Evolutionary conservation across 768 basidiomycete species (phyloP).

Genomic region (Mycena latifolia): DNA sequence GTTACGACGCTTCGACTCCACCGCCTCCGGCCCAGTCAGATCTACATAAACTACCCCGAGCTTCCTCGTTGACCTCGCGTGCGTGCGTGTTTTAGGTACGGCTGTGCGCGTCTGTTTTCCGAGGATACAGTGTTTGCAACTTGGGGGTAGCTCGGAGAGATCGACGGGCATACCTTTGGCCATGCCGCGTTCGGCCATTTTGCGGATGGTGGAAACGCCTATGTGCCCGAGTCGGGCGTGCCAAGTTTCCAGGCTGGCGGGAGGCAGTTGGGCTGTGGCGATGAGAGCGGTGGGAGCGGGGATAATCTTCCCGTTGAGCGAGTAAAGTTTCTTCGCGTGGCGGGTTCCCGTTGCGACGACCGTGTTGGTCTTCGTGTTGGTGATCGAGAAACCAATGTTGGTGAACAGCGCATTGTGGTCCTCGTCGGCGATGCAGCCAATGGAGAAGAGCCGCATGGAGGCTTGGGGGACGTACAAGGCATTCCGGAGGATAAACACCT

Average conservation of each 20-base stretch:
- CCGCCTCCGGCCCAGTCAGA: constrained; percentile 29
- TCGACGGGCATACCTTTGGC: constrained; percentile 36
- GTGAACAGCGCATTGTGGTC: constrained; percentile 19
- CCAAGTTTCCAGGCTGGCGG: constrained; percentile 33
- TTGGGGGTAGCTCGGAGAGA: constrained; percentile 19
- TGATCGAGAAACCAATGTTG: constrained; percentile 1
- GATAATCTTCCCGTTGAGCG: constrained; percentile 3
- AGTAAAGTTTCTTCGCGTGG: constrained; percentile 15
- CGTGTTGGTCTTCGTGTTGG: background rate
- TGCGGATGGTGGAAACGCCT: constrained; percentile 19
- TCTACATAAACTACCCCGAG: constrained; percentile 32
- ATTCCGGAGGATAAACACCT: constrained; percentile 15
- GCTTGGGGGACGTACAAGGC: constrained; percentile 36
- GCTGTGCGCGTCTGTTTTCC: constrained; percentile 31
- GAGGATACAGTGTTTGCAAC: constrained; percentile 34
- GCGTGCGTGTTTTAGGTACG: constrained; percentile 27
- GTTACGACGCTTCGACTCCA: constrained; percentile 10
- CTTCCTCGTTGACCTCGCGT: constrained; percentile 5
- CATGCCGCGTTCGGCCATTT: constrained; percentile 18
- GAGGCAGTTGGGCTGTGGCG: background rate
- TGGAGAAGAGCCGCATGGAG: constrained; percentile 36
- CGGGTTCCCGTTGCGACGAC: constrained; percentile 24
- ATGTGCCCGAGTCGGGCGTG: constrained; percentile 37
- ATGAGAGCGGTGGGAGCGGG: constrained; percentile 15
- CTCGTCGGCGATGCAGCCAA: constrained; percentile 25